phyloP scores from a whole-genome alignment of 129 eudicot species.

The Mikania micrantha region DNA sequence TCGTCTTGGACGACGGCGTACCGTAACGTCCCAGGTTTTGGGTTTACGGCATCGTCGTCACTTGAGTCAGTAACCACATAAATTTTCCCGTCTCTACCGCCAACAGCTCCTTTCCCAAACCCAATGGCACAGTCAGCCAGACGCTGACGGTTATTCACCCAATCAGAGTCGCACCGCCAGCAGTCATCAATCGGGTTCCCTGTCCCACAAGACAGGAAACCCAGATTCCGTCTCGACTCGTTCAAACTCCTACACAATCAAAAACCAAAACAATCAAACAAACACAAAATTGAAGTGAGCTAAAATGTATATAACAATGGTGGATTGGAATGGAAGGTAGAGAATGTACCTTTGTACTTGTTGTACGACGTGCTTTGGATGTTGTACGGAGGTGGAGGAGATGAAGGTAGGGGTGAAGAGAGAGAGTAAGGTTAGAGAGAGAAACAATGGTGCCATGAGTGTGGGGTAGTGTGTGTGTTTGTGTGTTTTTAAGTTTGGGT shows the following conservation, averaged over 20 bases:
- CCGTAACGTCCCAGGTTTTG: neutral
- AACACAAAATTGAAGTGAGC: neutral
- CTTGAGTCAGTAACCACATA: neutral
- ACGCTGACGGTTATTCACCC: constrained; percentile 5
- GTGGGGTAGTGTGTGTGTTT: neutral
- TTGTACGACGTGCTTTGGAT: constrained; percentile 44
- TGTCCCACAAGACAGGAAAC: neutral
- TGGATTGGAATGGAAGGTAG: neutral
- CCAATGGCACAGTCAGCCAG: constrained; percentile 5
- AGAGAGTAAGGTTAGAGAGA: constrained; percentile 19
- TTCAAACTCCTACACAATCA: constrained; percentile 1
- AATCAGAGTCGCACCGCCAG: neutral
- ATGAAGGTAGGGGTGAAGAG: constrained; percentile 22
- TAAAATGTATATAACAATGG: neutral
- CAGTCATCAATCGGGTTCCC: constrained; percentile 6
- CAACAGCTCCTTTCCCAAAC: neutral
- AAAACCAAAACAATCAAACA: too few relatives aligned
- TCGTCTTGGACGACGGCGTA: neutral
- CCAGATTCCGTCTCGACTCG: neutral
- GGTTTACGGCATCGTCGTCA: neutral
- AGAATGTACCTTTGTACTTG: constrained; percentile 49
- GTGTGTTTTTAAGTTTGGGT: neutral
- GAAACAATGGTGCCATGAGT: neutral
- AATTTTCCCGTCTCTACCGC: neutral
- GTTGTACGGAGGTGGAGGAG: constrained; percentile 38